phyloP scores from a whole-genome alignment of 306 rosid species.

The Casuarina equisetifolia region DNA sequence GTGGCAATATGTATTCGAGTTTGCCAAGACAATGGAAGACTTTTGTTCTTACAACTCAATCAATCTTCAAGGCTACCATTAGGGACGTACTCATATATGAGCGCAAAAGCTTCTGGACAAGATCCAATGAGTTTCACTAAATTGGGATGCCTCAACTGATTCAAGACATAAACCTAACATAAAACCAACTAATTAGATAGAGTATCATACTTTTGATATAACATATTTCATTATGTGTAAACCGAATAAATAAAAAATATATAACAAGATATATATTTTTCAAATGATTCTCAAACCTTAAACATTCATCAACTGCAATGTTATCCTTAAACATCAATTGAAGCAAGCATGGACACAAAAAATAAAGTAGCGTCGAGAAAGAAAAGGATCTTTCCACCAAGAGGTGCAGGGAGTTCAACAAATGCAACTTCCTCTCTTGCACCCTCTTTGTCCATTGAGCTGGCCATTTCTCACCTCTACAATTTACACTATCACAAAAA shows the following conservation, averaged over 20 bases:
- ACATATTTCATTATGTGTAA: background rate
- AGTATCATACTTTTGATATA: background rate
- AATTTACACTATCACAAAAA: too few relatives aligned
- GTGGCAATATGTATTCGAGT: conserved; percentile 44
- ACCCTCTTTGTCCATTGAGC: too few relatives aligned
- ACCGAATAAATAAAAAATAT: too few relatives aligned
- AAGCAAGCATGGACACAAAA: too few relatives aligned
- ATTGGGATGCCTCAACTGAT: conserved; percentile 53
- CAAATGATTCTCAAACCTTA: conserved; percentile 30
- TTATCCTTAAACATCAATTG: too few relatives aligned
- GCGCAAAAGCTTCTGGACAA: conserved; percentile 48
- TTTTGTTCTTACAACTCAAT: conserved; percentile 43
- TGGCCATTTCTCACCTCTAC: too few relatives aligned
- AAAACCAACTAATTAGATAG: background rate
- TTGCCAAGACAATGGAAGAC: conserved; percentile 57
- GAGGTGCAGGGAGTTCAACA: too few relatives aligned
- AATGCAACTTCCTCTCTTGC: too few relatives aligned
- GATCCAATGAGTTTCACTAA: conserved; percentile 51
- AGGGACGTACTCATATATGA: conserved; percentile 50
- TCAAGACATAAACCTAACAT: conserved; percentile 46
- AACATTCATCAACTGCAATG: too few relatives aligned
- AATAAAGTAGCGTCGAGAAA: too few relatives aligned
- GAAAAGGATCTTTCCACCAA: too few relatives aligned
- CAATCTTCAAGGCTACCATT: conserved; percentile 61
- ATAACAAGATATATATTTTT: background rate